phyloP scores from a whole-genome alignment of 768 basidiomycete genomes.

The Porpolomopsis calyptriformis region DNA sequence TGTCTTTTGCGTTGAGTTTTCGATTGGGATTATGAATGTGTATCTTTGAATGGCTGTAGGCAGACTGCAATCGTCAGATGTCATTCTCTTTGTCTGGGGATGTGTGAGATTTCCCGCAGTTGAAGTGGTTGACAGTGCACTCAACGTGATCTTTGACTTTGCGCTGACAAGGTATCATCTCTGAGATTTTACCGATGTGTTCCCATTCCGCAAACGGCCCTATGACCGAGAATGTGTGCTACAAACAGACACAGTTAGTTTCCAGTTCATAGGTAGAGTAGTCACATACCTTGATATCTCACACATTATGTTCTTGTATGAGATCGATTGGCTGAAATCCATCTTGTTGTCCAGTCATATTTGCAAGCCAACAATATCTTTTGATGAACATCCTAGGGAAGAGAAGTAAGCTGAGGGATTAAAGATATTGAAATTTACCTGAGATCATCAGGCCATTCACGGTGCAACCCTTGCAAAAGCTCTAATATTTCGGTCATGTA shows the following conservation, averaged over 20 bases:
- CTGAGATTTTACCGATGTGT: conserved; percentile 12
- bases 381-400: conserved; percentile 6
- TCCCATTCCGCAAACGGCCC: conserved; percentile 16
- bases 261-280: conserved; percentile 10
- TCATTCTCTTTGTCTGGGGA: conserved; percentile 8
- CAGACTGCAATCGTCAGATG: background rate
- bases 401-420: background rate
- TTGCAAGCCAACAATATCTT: conserved; percentile 16
- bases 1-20: conserved; percentile 11
- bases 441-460: conserved; percentile 22
- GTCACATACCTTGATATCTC: conserved; percentile 12
- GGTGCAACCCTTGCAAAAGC: conserved; percentile 20
- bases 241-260: conserved; percentile 1
- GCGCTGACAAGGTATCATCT: conserved; percentile 12
- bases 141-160: conserved; percentile 13
- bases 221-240: conserved; percentile 6
- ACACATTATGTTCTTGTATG: conserved; percentile 17
- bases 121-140: conserved; percentile 8
- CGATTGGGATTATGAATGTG: conserved; percentile 14
- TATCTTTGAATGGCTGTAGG: conserved; percentile 13
- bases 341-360: conserved; percentile 8
- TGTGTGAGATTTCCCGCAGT: conserved; percentile 11
- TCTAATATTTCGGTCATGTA: conserved; percentile 26
- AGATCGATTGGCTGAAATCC: conserved; percentile 11
- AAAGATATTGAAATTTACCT: conserved; percentile 13